phyloP scores from a whole-genome alignment of 805 yeast genomes.

The Cyberlindnera lachancei region DNA sequence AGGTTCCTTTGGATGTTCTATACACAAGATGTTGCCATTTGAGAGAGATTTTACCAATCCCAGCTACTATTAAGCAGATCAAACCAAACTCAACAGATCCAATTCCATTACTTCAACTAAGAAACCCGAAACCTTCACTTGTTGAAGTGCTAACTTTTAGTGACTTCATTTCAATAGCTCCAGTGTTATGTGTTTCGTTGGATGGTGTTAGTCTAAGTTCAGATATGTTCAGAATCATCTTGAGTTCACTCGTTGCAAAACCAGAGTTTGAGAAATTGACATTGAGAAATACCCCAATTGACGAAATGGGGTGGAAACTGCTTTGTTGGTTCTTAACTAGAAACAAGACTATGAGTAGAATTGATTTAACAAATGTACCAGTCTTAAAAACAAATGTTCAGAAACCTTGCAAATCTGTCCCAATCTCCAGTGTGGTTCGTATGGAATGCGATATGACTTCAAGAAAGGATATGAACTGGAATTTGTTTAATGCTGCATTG shows the following conservation, averaged over 20 bases:
- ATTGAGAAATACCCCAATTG: conserved; percentile 71
- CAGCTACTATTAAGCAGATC: conserved; percentile 78
- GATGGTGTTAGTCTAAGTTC: conserved; percentile 73
- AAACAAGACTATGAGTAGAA: conserved; percentile 45
- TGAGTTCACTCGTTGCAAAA: conserved; percentile 57
- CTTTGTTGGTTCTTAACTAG: conserved; percentile 71
- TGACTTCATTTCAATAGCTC: conserved; percentile 82
- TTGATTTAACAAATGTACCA: conserved; percentile 58
- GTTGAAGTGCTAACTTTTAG: conserved; percentile 82
- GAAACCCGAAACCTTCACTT: conserved; percentile 83
- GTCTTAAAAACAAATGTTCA: conserved; percentile 30
- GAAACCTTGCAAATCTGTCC: conserved; percentile 30
- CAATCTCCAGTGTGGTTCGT: conserved; percentile 24
- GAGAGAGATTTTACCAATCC: conserved; percentile 86
- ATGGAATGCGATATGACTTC: conserved; percentile 30
- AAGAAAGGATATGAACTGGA: conserved; percentile 80
- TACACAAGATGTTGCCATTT: conserved; percentile 91
- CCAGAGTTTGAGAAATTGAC: conserved; percentile 64
- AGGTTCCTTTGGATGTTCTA: conserved; percentile 54
- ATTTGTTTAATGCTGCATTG: conserved; percentile 65
- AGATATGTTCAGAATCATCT: conserved; percentile 66
- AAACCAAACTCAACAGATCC: conserved; percentile 74
- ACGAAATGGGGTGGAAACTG: conserved; percentile 71
- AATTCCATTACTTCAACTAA: conserved; percentile 62
- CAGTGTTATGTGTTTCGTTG: conserved; percentile 65